phyloP scores from a whole-genome alignment of 345 rosid species.

The Eucalyptus coolabah region DNA sequence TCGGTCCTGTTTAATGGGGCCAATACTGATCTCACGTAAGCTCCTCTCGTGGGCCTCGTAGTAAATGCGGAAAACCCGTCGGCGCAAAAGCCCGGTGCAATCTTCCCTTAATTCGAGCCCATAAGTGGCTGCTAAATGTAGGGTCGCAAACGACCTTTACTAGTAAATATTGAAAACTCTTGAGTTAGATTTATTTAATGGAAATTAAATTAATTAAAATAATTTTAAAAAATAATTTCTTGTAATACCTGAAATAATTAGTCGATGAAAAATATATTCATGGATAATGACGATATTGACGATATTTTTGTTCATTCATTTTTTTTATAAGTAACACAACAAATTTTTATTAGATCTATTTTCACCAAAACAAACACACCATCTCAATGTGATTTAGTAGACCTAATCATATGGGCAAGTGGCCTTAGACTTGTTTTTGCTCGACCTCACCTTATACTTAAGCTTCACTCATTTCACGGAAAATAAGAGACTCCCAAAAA shows the following conservation, averaged over 20 bases:
- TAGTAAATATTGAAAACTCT: background rate
- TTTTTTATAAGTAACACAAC: background rate
- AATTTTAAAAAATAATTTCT: no score
- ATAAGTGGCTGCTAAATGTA: background rate
- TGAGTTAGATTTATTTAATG: background rate
- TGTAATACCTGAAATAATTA: accelerated
- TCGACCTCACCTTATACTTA: background rate
- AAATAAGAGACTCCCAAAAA: no score
- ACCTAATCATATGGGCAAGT: background rate
- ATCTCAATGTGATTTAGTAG: background rate
- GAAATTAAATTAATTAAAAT: background rate
- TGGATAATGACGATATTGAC: accelerated
- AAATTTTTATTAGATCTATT: background rate
- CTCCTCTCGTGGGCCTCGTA: background rate
- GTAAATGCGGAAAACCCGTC: background rate
- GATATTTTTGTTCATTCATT: no score
- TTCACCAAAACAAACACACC: background rate
- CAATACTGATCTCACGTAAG: background rate
- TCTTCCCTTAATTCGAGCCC: background rate
- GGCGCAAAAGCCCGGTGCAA: background rate
- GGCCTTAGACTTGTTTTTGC: background rate
- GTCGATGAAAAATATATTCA: background rate
- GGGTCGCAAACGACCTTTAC: background rate
- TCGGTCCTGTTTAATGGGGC: background rate
- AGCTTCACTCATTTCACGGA: accelerated